Base-by-base conservation (phyloP, 2,329 filamentous ascomycete genomes). In the Ceratocystis cubensis region DNA sequence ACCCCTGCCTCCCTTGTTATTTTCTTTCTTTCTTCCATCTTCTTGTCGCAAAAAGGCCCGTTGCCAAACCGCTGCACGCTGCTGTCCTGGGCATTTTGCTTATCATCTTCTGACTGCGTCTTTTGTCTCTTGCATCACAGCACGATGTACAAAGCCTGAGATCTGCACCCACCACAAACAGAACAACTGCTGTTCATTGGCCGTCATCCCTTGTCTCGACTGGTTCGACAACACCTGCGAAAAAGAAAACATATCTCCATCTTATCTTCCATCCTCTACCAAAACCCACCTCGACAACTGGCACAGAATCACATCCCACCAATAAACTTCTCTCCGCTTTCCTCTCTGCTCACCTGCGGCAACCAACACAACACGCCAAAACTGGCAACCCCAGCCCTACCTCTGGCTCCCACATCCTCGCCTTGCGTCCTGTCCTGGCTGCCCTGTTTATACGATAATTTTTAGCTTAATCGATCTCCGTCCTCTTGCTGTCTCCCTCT, bases 121-220 rank as follows among this genome's bases (percentile, higher is more conserved):
- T 56, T 56, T 20, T 25, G 50, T 22, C 20, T 28, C 15, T 28
- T 56, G 50, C 50, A 25, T 28, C 20, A 56, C 20, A 15, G 13
- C 50, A 56, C 50, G 25, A 56, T 25, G 22, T 25, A 56, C 50
- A 28, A 30, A 22, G 50, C 50, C 13, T 13, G 17, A 56, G 10
- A 56, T 56, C 50, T 56, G 50, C 50, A 25, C 50, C 50, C n/a
- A 13, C 25, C 22, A n/a, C 50, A 56, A 56, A 5, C 50, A 13
- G 8, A 56, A 10, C 20, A 56, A 30, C 8, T 15, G 10, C 50
- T 28, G 15, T 56, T 56, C 15, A 56, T 56, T 56, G 50, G 50
- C 20, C 50, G 50, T 22, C 22, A 56, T 56, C 50, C 50, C 50
- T 56, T 25, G 50, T 56, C 50, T 56, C 50, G 50, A 56, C 50